These are phyloP conservation scores for Suillus cothurnatus DNA, from an alignment of 768 basidiomycete genomes.

Conservation along the genomic window DNA sequence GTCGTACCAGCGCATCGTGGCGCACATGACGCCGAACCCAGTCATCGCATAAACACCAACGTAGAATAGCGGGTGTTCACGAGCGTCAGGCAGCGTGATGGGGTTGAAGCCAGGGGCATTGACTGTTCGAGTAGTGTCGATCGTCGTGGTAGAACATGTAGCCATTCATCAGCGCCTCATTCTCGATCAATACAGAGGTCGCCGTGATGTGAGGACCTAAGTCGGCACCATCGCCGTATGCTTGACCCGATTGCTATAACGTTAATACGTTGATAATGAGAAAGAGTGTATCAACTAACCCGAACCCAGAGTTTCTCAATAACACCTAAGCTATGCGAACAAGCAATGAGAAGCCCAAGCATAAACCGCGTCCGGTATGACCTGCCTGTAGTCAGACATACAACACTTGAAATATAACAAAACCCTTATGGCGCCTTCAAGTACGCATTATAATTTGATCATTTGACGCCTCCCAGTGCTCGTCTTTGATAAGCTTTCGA, in stretches of 20 bases:
- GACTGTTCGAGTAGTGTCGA: conserved; percentile 16
- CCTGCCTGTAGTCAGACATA: too few relatives aligned
- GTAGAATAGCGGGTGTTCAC: conserved; percentile 72
- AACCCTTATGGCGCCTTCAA: background rate
- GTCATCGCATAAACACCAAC: conserved; percentile 67
- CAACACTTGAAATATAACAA: too few relatives aligned
- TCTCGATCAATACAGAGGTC: conserved; percentile 28
- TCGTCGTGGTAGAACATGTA: conserved; percentile 21
- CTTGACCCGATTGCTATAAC: conserved; percentile 33
- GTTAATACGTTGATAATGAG: conserved; percentile 4
- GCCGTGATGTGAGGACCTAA: too few relatives aligned
- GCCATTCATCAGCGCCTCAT: conserved; percentile 29
- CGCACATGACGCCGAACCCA: conserved; percentile 66
- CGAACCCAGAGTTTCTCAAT: conserved; percentile 34
- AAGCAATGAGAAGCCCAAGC: too few relatives aligned
- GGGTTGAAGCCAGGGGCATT: conserved; percentile 20
- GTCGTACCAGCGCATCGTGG: conserved; percentile 24
- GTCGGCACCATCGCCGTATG: conserved; percentile 16
- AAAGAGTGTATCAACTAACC: conserved; percentile 13
- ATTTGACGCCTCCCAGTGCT: conserved; percentile 86
- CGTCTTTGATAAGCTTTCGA: conserved; percentile 76
- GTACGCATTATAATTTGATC: conserved; percentile 69
- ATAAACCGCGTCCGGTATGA: too few relatives aligned
- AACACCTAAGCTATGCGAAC: conserved; percentile 16
- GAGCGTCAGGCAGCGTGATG: conserved; percentile 45